Evolutionary conservation across 2,329 filamentous ascomycete genomes (phyloP).

Genomic region (Cordyceps pruinosa): DNA sequence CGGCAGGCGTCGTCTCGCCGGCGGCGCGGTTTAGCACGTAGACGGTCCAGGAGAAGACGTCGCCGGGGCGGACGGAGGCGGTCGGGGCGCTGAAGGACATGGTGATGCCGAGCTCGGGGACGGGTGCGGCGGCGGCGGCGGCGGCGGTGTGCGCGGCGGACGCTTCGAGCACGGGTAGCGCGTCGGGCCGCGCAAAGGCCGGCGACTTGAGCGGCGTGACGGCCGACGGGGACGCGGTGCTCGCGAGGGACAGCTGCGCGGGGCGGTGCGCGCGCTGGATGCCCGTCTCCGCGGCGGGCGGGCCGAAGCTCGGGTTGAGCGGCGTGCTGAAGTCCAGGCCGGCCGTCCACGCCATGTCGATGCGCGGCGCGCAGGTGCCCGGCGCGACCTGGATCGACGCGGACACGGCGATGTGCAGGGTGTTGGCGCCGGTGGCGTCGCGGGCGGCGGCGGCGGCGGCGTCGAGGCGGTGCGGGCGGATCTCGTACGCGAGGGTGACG

Average conservation of each 20-base stretch:
- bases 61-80: constrained; percentile 50
- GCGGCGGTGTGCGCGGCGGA: constrained; percentile 27
- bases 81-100: constrained; percentile 64
- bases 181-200: constrained; percentile 51
- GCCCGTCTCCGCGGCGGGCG: constrained; percentile 41
- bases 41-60: constrained; percentile 65
- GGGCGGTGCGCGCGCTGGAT: constrained; percentile 57
- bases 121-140: constrained; percentile 32
- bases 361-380: constrained; percentile 50
- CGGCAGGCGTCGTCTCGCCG: constrained; percentile 32
- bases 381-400: constrained; percentile 52
- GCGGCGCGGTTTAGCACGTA: constrained; percentile 68
- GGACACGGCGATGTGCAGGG: constrained; percentile 53
- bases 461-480: constrained; percentile 39
- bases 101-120: constrained; percentile 62
- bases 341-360: constrained; percentile 62
- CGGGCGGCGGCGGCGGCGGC: constrained; percentile 13
- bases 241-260: constrained; percentile 55
- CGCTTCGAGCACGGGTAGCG: constrained; percentile 52
- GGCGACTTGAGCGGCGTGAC: constrained; percentile 51
- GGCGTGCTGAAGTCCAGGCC: constrained; percentile 62
- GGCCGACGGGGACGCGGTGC: constrained; percentile 38
- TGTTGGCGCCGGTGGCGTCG: constrained; percentile 38
- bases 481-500: constrained; percentile 32
- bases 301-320: constrained; percentile 56